phyloP scores from a whole-genome alignment of 2,329 filamentous ascomycete genomes.

The Graphilbum sp. region DNA sequence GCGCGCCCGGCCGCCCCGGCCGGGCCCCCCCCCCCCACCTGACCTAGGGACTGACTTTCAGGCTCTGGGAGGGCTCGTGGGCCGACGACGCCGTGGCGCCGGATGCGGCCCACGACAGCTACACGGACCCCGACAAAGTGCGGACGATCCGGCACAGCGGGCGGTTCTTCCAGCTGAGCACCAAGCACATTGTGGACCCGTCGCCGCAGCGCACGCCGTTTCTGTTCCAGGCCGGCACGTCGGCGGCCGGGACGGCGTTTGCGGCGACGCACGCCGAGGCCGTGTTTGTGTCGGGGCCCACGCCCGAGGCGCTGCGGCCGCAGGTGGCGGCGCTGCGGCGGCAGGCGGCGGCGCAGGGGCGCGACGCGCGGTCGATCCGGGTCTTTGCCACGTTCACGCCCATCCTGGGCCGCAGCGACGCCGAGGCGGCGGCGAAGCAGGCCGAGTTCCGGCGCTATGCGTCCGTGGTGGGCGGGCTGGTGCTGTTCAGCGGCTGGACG shows the following conservation, averaged over 20 bases:
- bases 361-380: slow-evolving; percentile 8
- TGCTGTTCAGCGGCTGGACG: slow-evolving; percentile 10
- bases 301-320: slow-evolving; percentile 4
- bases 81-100: slow-evolving; percentile 7
- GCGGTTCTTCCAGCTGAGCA: background rate
- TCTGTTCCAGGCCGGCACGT: slow-evolving; percentile 12
- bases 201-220: slow-evolving; percentile 10
- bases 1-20: no score
- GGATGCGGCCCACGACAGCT: slow-evolving; percentile 1
- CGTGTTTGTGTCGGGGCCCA: slow-evolving; percentile 8
- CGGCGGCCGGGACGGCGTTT: slow-evolving; percentile 10
- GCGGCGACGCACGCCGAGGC: slow-evolving; percentile 12
- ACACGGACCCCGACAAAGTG: slow-evolving; percentile 4
- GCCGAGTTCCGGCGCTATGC: slow-evolving; percentile 7
- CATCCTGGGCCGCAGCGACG: slow-evolving; percentile 9
- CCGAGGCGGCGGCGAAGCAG: slow-evolving; percentile 10
- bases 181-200: slow-evolving; percentile 6
- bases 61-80: slow-evolving; percentile 8
- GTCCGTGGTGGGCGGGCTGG: slow-evolving; percentile 9
- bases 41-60: no score
- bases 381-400: slow-evolving; percentile 9
- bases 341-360: slow-evolving; percentile 6
- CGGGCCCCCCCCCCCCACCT: no score
- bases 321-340: slow-evolving; percentile 5
- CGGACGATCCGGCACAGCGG: slow-evolving; percentile 7